phyloP scores from a whole-genome alignment of 2,329 filamentous ascomycete species.

The Didymella segeticola region DNA sequence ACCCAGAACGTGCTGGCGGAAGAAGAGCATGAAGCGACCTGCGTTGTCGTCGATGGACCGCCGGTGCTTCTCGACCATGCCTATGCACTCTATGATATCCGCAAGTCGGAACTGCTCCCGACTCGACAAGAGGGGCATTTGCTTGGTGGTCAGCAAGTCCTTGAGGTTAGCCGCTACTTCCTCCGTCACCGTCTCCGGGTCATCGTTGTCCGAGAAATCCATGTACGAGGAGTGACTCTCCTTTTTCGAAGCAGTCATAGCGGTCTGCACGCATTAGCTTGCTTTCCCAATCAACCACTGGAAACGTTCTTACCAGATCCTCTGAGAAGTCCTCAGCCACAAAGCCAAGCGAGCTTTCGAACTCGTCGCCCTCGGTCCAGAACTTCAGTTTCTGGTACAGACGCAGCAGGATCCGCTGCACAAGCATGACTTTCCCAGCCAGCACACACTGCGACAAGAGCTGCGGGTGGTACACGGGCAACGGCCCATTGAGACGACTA shows the following conservation, averaged over 20 bases:
- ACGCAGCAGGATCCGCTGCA: slow-evolving; percentile 74
- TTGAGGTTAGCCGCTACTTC: slow-evolving; percentile 73
- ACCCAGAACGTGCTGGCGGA: slow-evolving; percentile 79
- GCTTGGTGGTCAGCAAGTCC: slow-evolving; percentile 75
- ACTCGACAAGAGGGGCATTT: slow-evolving; percentile 80
- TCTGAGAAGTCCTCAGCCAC: slow-evolving; percentile 57
- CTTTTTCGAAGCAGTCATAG: slow-evolving; percentile 54
- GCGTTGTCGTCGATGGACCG: slow-evolving; percentile 91
- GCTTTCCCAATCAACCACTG: rapidly evolving
- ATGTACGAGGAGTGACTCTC: slow-evolving; percentile 60
- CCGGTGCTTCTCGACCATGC: slow-evolving; percentile 83
- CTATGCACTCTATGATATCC: slow-evolving; percentile 83
- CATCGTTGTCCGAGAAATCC: slow-evolving; percentile 61
- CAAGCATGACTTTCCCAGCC: slow-evolving; percentile 74
- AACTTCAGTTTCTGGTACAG: slow-evolving; percentile 82
- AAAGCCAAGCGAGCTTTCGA: slow-evolving; percentile 78
- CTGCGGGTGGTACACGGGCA: slow-evolving; percentile 92
- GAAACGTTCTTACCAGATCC: slow-evolving; percentile 49
- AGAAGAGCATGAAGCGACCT: slow-evolving; percentile 85
- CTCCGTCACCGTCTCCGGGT: slow-evolving; percentile 73
- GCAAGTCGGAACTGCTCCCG: slow-evolving; percentile 86
- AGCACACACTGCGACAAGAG: slow-evolving; percentile 87
- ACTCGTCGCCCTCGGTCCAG: slow-evolving; percentile 77
- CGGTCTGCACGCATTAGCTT: slow-evolving; percentile 32
- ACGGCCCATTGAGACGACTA: slow-evolving; percentile 81